Evolutionary conservation across 345 rosid species (phyloP), one percentile per base, ranked within the genome.

Genomic region (Camelina sativa): DNA sequence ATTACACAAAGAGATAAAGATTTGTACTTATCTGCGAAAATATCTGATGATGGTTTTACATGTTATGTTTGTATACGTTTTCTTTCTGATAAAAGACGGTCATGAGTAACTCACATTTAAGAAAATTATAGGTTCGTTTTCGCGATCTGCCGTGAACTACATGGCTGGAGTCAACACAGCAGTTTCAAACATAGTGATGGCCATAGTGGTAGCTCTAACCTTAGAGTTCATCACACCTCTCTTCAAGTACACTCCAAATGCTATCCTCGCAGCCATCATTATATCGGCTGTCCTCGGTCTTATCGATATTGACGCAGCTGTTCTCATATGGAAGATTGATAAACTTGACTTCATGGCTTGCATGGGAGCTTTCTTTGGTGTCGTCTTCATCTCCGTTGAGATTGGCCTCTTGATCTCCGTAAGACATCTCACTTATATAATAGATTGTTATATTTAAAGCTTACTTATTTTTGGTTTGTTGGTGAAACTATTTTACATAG

Each of bases 161-260:
- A 90, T 89, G 97, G 85, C 98, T 0, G 98, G 98, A 32, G 89
- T 93, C 80, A 64, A 85, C 0, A 93, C 97, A 0, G 89, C 91
- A 0, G 89, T 85, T 23, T 93, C 96, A 54, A 93, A 93, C 80
- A 89, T 90, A 23, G 82, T 93, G 17, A 93, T 93, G 97, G 85
- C 98, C 3, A 19, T 76, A 8, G 87, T 85, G 13, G 96, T 93
- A 10, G 71, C 89, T 19, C 73, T 91, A 16, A 89, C 95, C 0
- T 73, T 91, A 75, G 11, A 4, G 43, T 77, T 91, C 75, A 75
- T 91, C 63, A 91, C 91, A 10, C 95, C 93, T 3, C 76, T 91
- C 20, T 91, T 91, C 60, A 80, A 89, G 70, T 89, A 91, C 75
- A 89, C 97, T 1, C 97, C 95, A 35, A 89, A 85, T 22, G 96